A percentile compares a stretch with the other conserved stretches of the same genome.
These are phyloP conservation scores for Ambispora gerdemannii DNA, from an alignment of 192 early-diverging fungal genomes.

Conservation along the genomic window DNA sequence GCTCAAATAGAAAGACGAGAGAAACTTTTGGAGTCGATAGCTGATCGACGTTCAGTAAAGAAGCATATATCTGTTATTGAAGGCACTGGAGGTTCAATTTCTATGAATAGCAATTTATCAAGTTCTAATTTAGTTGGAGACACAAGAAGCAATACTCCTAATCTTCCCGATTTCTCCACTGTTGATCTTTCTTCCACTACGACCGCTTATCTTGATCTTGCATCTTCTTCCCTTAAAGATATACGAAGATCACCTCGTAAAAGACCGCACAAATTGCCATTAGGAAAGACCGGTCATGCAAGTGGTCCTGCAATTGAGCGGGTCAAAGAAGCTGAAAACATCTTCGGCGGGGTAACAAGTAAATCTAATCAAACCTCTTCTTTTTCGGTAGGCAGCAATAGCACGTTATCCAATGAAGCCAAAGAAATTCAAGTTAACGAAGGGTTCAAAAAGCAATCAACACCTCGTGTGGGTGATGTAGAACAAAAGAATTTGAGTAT, in stretches of 20 bases:
- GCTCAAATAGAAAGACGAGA: conserved; percentile 30
- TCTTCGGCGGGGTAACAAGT: not conserved
- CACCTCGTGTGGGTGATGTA: not conserved
- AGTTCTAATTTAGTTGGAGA: not conserved
- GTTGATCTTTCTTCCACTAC: conserved; percentile 19
- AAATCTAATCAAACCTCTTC: not conserved
- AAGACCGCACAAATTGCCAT: not conserved
- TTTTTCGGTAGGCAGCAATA: not conserved
- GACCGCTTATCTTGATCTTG: conserved; percentile 40
- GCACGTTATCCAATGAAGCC: not conserved
- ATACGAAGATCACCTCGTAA: conserved; percentile 11
- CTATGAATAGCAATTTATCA: conserved; percentile 4
- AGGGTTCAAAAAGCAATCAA: not conserved
- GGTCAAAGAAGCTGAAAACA: conserved; percentile 14
- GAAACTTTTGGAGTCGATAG: conserved; percentile 47
- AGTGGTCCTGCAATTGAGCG: not conserved
- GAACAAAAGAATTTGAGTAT: conserved; percentile 11
- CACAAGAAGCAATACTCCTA: not conserved
- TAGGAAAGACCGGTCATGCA: not conserved
- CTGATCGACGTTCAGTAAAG: conserved; percentile 27
- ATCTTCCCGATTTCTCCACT: not conserved
- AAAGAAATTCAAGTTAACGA: not conserved
- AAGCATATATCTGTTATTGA: conserved; percentile 11
- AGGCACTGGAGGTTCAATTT: not conserved
- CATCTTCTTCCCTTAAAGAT: conserved; percentile 21